Evolutionary conservation across 2,329 filamentous ascomycete species (phyloP), one percentile per base, ranked within the genome.

Genomic region (Alternaria dauci): DNA sequence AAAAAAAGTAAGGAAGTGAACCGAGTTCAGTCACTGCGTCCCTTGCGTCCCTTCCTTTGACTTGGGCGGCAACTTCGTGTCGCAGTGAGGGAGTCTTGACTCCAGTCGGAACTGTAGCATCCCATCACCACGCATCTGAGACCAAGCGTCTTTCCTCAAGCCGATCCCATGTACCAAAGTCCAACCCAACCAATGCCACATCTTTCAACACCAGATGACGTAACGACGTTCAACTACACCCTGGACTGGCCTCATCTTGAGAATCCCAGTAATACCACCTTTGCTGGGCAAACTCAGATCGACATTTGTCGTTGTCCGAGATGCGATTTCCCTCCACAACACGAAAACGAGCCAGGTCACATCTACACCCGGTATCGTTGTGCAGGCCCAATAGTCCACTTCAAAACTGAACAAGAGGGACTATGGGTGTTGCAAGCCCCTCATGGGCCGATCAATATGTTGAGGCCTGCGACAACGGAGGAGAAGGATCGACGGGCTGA

Each of bases 151-250:
- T 25, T 43, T 39, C 14, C 25, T 23, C 8, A 20, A 30, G 51
- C 38, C n/a, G 38, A 11, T 55, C 42, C 53, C 54, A 72, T 43
- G 67, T 59, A 26, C 44, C 59, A 16, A 59, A 30, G 47, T 70
- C 20, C 60, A 58, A 39, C 42, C 52, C 48, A 44, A 63, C 30
- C 72, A 72, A 54, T 55, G 60, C 43, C 64, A 70, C 47, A 60
- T 71, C 20, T 62, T n/a, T 64, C 66, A 23, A 70, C 76, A 55
- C 78, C 77, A 6, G 70, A 78, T 52, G 74, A 78, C 11, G 56
- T 76, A 5, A 73, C 70, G 18, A 71, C 71, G 2, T 66, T 83
- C 38, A 78, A 76, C 55, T 77, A 77, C 75, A 54, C 58, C 7
- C 64, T 76, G 16, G 47, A 59, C 18, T 76, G 73, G 70, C 67